A percentile compares a stretch with the other conserved stretches of the same genome.
Conservation (phyloP, 2,329 filamentous ascomycete species). For the Orbilia javanica region DNA sequence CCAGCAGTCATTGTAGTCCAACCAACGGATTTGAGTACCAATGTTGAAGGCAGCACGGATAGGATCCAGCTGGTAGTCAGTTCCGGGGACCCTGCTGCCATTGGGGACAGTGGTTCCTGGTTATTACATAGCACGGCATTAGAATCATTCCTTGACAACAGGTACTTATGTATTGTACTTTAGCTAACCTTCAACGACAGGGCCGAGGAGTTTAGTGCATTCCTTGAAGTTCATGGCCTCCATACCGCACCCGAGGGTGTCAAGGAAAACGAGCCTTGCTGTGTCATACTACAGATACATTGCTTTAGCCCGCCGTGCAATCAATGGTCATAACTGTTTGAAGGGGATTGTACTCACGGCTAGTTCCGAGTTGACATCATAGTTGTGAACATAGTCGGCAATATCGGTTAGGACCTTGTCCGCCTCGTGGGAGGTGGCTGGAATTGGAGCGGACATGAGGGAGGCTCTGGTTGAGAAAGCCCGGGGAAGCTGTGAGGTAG, state of each 20-base stretch:
- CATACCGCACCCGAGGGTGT: slow-evolving; percentile 95
- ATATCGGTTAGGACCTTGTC: slow-evolving; percentile 78
- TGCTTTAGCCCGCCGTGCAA: slow-evolving; percentile 45
- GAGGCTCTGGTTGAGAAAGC: slow-evolving; percentile 46
- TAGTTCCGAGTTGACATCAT: slow-evolving; percentile 88
- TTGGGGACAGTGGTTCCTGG: slow-evolving; percentile 85
- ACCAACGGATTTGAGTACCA: slow-evolving; percentile 97
- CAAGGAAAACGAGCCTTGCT: slow-evolving; percentile 94
- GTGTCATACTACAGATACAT: slow-evolving; percentile 82
- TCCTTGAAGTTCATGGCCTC: slow-evolving; percentile 96
- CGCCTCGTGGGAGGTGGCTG: slow-evolving; percentile 58
- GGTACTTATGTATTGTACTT: background rate
- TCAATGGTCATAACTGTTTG: slow-evolving; percentile 11
- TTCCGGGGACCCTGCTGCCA: slow-evolving; percentile 90
- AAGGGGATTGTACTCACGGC: slow-evolving; percentile 75
- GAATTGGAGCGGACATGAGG: slow-evolving; percentile 49
- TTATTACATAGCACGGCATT: background rate
- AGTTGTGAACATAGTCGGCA: slow-evolving; percentile 93
- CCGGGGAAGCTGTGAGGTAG: slow-evolving; percentile 27
- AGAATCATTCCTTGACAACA: background rate
- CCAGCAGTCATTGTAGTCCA: slow-evolving; percentile 99
- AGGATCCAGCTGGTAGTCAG: slow-evolving; percentile 92
- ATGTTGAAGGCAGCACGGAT: slow-evolving; percentile 99
- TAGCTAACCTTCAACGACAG: slow-evolving; percentile 77
- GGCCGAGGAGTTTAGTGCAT: slow-evolving; percentile 93